Evolutionary conservation across 139 green algal genomes (phyloP), one percentile per base, ranked within the genome.

Genomic region (Microglena sp.): DNA sequence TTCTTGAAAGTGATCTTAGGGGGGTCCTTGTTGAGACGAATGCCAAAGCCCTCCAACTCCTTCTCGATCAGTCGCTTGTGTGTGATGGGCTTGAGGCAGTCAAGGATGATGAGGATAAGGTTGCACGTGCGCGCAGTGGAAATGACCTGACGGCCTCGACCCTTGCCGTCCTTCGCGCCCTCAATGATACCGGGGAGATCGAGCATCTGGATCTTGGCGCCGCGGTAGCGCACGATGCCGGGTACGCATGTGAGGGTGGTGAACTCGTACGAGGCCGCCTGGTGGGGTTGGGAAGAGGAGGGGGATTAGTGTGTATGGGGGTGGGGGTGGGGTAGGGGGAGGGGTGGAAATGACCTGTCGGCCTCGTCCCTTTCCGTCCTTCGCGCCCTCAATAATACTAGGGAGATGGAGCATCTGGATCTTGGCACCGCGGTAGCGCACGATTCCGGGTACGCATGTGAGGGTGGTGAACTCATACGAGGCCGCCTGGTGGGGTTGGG

Each of bases 101-200:
- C 94, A 43, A 99, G 82, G 53, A 98, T 88, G 56, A 99, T 97
- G 28, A 98, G 74, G 72, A 99, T 99, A 50, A 97, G 84, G 82
- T 95, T 93, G 79, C 92, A 99, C 18, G 93, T 98, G 33, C 92
- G 84, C 1, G 93, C 93, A 0, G 92, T 96, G 45, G 81, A 86
- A 66, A 98, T 98, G 72, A 98, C 92, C 78, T 92, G 84, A 3
- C 71, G 45, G 61, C 69, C 58, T 24, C 70, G 67, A 60, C 71
- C 71, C 62, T 81, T 81, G 55, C 69, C 74, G 45, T 80, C 74
- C 77, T 97, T 97, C 59, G 93, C 93, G 2, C 93, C 93, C 75
- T 99, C 93, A 64, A 99, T 99, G 58, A 99, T 99, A 46, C 93
- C 93, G 0, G 93, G 93, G 56, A 99, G 73, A 55, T 99, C 93